phyloP scores from a whole-genome alignment of 129 eudicot species.

The Lonicera japonica region DNA sequence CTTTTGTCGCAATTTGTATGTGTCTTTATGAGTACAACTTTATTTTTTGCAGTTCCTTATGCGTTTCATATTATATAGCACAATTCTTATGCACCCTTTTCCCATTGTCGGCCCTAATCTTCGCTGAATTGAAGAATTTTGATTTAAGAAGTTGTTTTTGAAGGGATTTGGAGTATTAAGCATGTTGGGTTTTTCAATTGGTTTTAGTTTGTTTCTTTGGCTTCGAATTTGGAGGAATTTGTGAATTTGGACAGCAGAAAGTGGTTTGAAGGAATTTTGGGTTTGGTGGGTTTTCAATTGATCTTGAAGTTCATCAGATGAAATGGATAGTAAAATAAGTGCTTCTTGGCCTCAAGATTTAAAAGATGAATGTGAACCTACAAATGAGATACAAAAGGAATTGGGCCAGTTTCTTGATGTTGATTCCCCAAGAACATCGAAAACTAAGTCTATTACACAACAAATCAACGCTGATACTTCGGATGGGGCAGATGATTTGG shows the following conservation, averaged over 20 bases:
- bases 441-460: too few relatives aligned
- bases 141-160: neutral
- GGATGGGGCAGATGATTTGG: constrained; percentile 11
- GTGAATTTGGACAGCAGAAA: constrained; percentile 10
- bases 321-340: constrained; percentile 43
- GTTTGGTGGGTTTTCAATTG: constrained; percentile 13
- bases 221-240: constrained; percentile 13
- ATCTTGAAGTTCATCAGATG: constrained; percentile 28
- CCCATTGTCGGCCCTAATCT: constrained; percentile 6
- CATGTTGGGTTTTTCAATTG: constrained; percentile 17
- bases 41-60: neutral
- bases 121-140: constrained; percentile 1
- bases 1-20: neutral
- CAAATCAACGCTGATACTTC: too few relatives aligned
- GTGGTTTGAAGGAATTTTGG: constrained; percentile 7
- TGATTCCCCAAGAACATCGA: constrained; percentile 2
- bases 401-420: neutral
- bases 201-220: constrained; percentile 15
- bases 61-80: neutral
- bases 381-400: neutral
- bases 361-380: constrained; percentile 17
- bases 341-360: constrained; percentile 4
- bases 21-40: constrained; percentile 9
- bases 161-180: neutral
- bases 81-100: neutral